Evolutionary conservation across 2,329 filamentous ascomycete genomes (phyloP), one percentile per base, ranked within the genome.

Genomic region (Penicillium sp.): DNA sequence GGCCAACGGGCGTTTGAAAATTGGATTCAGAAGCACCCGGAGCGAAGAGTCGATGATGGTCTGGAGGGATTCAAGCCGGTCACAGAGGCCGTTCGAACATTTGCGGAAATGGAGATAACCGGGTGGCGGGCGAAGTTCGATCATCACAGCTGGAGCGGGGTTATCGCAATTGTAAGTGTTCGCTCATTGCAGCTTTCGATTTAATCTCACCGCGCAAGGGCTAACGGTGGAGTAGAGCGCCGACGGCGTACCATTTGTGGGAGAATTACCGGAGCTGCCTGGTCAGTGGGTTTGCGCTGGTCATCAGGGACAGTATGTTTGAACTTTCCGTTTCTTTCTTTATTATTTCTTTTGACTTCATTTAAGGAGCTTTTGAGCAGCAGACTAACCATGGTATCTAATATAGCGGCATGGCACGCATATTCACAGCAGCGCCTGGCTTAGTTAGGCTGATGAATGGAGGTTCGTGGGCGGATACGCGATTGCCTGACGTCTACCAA

Each of bases 221-320:
- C 49, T 59, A 41, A 59, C 11, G 11, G 9, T 26, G 7, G 23
- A 9, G 11, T 21, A 60, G 57, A 60, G 57, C 30, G 50, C 44
- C 3, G 57, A 60, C 30, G 51, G 45, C 11, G 49, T 60, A 26
- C 57, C 57, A 0, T 60, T 53, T 30, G 23, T 60, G n/a, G 57
- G 57, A 47, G 49, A 54, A 31, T 31, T 60, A 8, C 57, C 57
- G 0, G 57, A 44, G 3, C 29, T 60, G 6, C 17, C 41, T 1
- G 57, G 57, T 15, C 57, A 60, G 19, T 60, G 57, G 57, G 13
- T 60, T 26, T 60, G 57, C 29, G 57, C 57, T 44, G 57, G 57
- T 7, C 57, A 60, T 21, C 46, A 55, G 7, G 57, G 57, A n/a
- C 57, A 60, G 57, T 60, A 55, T 17, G 57, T 55, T 15, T 3